A percentile compares a stretch with the other conserved stretches of the same genome.
phyloP scores from a whole-genome alignment of 2,329 filamentous ascomycete species.

The Calonectria montana region DNA sequence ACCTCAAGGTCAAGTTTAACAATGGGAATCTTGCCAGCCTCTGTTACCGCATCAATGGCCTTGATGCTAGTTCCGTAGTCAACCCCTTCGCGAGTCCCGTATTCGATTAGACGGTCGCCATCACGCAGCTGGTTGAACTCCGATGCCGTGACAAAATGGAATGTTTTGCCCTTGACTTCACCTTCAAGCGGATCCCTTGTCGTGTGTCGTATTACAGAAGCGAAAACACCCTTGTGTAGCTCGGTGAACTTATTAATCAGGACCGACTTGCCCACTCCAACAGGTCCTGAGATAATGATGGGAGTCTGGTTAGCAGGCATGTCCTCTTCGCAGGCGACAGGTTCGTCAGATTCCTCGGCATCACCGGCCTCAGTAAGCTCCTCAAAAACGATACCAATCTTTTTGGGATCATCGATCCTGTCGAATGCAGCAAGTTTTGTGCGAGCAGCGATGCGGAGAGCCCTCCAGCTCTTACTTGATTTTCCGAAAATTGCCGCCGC shows the following conservation, averaged over 20 bases:
- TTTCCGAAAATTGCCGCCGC: constrained; percentile 74
- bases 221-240: constrained; percentile 74
- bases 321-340: constrained; percentile 45
- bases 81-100: constrained; percentile 59
- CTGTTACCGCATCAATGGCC: constrained; percentile 61
- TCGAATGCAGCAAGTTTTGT: constrained; percentile 83
- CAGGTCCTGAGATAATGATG: constrained; percentile 76
- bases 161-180: constrained; percentile 64
- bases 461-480: constrained; percentile 90
- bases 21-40: constrained; percentile 69
- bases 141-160: constrained; percentile 66
- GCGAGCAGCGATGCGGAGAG: constrained; percentile 81
- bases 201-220: constrained; percentile 65
- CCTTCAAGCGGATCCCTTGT: constrained; percentile 61
- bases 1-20: constrained; percentile 66
- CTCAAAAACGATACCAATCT: constrained; percentile 69
- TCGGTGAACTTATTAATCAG: constrained; percentile 73
- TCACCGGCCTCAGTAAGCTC: constrained; percentile 56
- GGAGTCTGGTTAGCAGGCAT: constrained; percentile 62
- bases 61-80: constrained; percentile 69
- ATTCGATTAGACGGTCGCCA: constrained; percentile 70
- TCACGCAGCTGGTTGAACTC: constrained; percentile 70
- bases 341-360: constrained; percentile 48
- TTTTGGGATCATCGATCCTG: constrained; percentile 85
- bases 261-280: constrained; percentile 71